Evolutionary conservation across 1,139 yeast genomes (phyloP).

Genomic region (Protomyces macrosporus): DNA sequence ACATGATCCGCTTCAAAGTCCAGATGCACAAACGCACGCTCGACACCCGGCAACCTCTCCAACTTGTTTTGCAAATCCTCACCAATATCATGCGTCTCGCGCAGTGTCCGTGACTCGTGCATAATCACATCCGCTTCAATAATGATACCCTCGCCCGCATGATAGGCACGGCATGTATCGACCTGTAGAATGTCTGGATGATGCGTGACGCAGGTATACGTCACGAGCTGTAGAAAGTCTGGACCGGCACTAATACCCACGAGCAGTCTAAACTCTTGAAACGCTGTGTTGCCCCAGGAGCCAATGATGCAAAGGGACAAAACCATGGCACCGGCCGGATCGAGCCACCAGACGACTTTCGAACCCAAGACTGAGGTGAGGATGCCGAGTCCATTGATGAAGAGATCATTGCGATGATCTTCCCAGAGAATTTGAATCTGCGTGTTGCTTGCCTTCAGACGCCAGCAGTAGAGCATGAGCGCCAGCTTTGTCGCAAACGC

Average conservation of each 20-base stretch:
- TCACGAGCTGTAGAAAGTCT: slow-evolving; percentile 29
- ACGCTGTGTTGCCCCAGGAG: slow-evolving; percentile 31
- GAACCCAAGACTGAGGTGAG: slow-evolving; percentile 31
- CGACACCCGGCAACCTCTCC: slow-evolving; percentile 31
- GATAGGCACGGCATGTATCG: slow-evolving; percentile 31
- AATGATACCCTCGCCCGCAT: slow-evolving; percentile 30
- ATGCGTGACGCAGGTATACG: slow-evolving; percentile 32
- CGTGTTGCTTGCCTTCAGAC: slow-evolving; percentile 25
- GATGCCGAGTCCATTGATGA: slow-evolving; percentile 32
- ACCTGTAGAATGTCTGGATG: slow-evolving; percentile 26
- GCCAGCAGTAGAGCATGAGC: slow-evolving; percentile 31
- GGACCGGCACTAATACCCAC: slow-evolving; percentile 30
- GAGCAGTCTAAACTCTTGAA: slow-evolving; percentile 29
- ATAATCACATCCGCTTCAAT: slow-evolving; percentile 32
- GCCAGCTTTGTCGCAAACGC: slow-evolving; percentile 30
- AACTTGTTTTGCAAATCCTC: slow-evolving; percentile 31
- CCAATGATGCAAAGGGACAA: slow-evolving; percentile 27
- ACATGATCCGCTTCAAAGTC: slow-evolving; percentile 31
- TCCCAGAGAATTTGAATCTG: slow-evolving; percentile 31
- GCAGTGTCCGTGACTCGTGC: slow-evolving; percentile 27
- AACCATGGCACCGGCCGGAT: slow-evolving; percentile 31
- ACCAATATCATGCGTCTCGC: slow-evolving; percentile 30
- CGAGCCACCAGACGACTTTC: slow-evolving; percentile 32
- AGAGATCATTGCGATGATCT: slow-evolving; percentile 32
- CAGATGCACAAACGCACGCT: slow-evolving; percentile 32